Evolutionary conservation across 176 grass and related monocot genomes (phyloP).

Genomic region (Leersia perrieri): DNA sequence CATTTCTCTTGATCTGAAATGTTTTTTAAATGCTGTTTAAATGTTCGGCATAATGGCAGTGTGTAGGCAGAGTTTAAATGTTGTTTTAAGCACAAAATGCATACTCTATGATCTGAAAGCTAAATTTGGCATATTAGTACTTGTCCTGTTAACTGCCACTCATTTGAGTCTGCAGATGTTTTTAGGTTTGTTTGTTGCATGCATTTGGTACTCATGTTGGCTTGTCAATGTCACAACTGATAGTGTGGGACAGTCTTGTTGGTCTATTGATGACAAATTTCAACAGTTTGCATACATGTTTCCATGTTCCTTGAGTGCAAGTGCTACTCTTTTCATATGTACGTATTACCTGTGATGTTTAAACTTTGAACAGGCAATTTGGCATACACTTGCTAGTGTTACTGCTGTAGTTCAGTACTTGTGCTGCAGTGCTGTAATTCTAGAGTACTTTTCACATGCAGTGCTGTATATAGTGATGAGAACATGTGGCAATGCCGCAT

Average conservation of each 20-base stretch:
- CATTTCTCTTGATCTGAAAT: not conserved
- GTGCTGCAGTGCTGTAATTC: not conserved
- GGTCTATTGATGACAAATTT: not conserved
- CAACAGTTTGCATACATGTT: not conserved
- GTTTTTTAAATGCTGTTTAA: no score
- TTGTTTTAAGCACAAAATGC: not conserved
- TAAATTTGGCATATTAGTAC: not conserved
- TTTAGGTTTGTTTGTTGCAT: not conserved
- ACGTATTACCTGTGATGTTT: not conserved
- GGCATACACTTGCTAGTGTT: not conserved
- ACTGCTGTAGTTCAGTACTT: not conserved
- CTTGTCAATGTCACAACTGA: not conserved
- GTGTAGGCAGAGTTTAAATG: not conserved
- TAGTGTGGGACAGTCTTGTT: not conserved
- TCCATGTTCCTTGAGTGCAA: not conserved
- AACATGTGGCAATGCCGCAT: not conserved
- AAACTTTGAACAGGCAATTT: not conserved
- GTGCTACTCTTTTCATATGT: not conserved
- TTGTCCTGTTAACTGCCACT: not conserved
- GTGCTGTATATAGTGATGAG: not conserved
- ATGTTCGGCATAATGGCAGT: no score
- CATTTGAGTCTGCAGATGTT: not conserved
- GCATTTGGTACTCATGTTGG: not conserved
- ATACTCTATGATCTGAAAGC: not conserved
- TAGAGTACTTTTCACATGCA: not conserved